phyloP scores from a whole-genome alignment of 2,329 filamentous ascomycete genomes.

The Aphanoascus verrucosus region DNA sequence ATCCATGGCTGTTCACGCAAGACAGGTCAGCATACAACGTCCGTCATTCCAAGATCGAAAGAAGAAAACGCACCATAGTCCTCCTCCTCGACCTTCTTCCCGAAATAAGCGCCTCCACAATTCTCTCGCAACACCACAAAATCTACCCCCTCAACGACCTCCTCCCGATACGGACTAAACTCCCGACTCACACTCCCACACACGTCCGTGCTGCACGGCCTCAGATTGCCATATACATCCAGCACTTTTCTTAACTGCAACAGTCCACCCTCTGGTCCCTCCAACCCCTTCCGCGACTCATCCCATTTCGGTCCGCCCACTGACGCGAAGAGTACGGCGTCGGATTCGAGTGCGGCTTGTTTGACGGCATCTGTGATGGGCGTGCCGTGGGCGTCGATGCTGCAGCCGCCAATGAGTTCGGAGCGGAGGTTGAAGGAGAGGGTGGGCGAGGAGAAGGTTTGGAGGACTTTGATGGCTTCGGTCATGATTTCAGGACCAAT shows the following conservation, averaged over 20 bases:
- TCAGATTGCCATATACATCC: conserved; percentile 78
- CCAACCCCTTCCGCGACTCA: conserved; percentile 49
- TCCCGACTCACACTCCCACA: conserved; percentile 60
- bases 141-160: conserved; percentile 71
- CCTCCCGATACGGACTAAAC: conserved; percentile 68
- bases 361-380: conserved; percentile 71
- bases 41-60: background rate
- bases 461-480: conserved; percentile 52
- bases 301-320: conserved; percentile 93
- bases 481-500: conserved; percentile 61
- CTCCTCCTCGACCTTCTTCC: conserved; percentile 29
- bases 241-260: conserved; percentile 78
- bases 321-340: conserved; percentile 78
- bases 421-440: conserved; percentile 72
- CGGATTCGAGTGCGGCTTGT: conserved; percentile 62
- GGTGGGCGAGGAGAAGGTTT: conserved; percentile 56
- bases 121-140: conserved; percentile 50
- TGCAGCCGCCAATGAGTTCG: conserved; percentile 74
- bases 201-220: conserved; percentile 47
- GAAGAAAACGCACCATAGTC: conserved; percentile 24
- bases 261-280: conserved; percentile 80
- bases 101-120: conserved; percentile 36
- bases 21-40: conserved; percentile 35
- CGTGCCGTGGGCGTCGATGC: conserved; percentile 66
- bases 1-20: conserved; percentile 45